phyloP scores from a whole-genome alignment of 2,329 filamentous ascomycete species.

The Epichloe amarillans region DNA sequence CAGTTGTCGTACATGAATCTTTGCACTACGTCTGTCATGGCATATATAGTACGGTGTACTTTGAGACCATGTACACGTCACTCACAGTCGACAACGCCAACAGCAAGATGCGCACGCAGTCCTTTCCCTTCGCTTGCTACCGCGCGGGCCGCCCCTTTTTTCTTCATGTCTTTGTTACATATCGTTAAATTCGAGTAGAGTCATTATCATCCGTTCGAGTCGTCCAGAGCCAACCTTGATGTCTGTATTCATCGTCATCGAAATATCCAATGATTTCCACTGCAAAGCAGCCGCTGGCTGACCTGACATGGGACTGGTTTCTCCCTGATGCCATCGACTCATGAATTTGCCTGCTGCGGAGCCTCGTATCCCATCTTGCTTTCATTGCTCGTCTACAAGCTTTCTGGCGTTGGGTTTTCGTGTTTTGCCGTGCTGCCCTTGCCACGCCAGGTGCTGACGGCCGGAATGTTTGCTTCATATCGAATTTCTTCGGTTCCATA shows the following conservation, averaged over 20 bases:
- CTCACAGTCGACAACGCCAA: no score
- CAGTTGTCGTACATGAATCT: not conserved
- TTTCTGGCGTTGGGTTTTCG: conserved; percentile 42
- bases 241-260: not conserved
- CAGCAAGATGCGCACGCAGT: no score
- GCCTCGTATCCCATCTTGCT: not conserved
- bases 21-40: not conserved
- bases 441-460: conserved; percentile 89
- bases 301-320: not conserved
- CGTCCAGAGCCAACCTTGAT: not conserved
- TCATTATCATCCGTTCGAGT: not conserved
- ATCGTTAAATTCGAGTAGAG: not conserved
- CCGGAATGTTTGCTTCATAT: conserved; percentile 81
- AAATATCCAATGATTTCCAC: not conserved
- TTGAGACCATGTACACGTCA: no score
- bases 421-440: conserved; percentile 90
- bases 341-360: not conserved
- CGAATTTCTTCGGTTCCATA: conserved; percentile 87
- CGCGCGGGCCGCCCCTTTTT: not conserved
- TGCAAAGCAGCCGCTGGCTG: not conserved
- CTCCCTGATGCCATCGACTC: not conserved
- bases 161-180: not conserved
- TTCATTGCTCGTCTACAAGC: conserved; percentile 11
- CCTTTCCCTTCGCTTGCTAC: no score
- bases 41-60: not conserved